phyloP scores from a whole-genome alignment of 2,329 filamentous ascomycete genomes.

The Polychaeton citri region DNA sequence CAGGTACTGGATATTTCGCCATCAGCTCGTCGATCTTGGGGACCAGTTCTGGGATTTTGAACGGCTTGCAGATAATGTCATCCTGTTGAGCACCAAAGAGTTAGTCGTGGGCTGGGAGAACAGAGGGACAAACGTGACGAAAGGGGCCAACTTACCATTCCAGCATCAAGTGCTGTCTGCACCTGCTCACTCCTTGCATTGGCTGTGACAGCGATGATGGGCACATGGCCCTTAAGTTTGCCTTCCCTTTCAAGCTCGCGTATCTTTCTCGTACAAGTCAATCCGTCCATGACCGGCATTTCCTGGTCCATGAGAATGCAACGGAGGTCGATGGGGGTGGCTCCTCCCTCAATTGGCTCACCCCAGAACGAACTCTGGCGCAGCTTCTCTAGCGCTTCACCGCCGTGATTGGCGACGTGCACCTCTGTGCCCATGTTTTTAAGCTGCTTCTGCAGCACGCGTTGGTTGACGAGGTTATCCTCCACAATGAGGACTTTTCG shows the following conservation, averaged over 20 bases:
- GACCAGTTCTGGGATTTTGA: conserved; percentile 36
- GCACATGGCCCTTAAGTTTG: conserved; percentile 51
- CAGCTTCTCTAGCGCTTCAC: conserved; percentile 33
- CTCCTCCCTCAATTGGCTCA: conserved; percentile 3
- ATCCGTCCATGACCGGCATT: conserved; percentile 75
- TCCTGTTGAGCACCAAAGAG: no score
- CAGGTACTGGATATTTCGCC: conserved; percentile 12
- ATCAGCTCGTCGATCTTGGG: conserved; percentile 38
- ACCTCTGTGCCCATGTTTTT: conserved; percentile 34
- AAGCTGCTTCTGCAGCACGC: conserved; percentile 37
- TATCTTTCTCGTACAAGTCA: conserved; percentile 58
- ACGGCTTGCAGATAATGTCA: conserved; percentile 38
- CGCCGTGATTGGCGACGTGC: conserved; percentile 36
- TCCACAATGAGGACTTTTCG: conserved; percentile 28
- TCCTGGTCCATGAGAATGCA: conserved; percentile 69
- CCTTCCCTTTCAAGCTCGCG: conserved; percentile 52
- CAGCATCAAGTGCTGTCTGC: conserved; percentile 54
- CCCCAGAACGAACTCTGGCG: conserved; percentile 30
- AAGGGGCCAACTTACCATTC: conserved; percentile 38
- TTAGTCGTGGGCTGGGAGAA: not conserved
- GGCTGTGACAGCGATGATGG: conserved; percentile 71
- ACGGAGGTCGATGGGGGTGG: conserved; percentile 12
- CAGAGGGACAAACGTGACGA: not conserved
- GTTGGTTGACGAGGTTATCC: conserved; percentile 34
- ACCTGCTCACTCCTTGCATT: conserved; percentile 67